Percentiles rank a stretch among this genome's conserved stretches.
These are phyloP conservation scores for Lepidium sativum DNA, from an alignment of 345 rosid genomes.

Conservation along the genomic window DNA sequence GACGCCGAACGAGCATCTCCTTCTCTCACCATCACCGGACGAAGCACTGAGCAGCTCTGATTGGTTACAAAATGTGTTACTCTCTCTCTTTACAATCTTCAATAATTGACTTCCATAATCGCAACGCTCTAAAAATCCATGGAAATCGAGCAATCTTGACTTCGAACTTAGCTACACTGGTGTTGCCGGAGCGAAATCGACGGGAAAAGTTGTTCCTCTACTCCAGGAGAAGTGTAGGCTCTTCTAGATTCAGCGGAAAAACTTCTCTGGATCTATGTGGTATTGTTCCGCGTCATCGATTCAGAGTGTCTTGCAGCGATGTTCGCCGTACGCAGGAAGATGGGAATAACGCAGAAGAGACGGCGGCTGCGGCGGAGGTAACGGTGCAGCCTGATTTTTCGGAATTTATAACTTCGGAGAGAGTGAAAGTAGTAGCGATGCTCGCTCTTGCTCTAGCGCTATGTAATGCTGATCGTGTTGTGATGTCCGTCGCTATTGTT, in stretches of 20 bases:
- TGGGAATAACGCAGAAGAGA: background rate
- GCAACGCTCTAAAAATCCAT: background rate
- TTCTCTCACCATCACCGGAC: background rate
- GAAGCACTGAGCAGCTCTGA: background rate
- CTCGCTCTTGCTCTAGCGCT: constrained; percentile 77
- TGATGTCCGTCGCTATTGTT: constrained; percentile 91
- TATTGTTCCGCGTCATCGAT: constrained; percentile 23
- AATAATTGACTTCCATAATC: background rate
- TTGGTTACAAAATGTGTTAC: constrained; percentile 14
- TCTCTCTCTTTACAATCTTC: constrained; percentile 20
- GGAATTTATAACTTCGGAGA: constrained; percentile 91
- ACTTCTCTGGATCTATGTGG: constrained; percentile 5
- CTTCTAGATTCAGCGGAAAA: background rate
- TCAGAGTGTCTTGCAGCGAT: constrained; percentile 41
- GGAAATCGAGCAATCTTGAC: constrained; percentile 5
- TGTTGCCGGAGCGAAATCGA: background rate
- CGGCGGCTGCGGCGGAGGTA: constrained; percentile 9
- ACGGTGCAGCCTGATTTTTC: constrained; percentile 37
- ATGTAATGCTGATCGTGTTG: constrained; percentile 90
- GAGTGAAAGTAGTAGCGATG: constrained; percentile 89
- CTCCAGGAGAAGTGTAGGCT: background rate
- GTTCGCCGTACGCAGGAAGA: constrained; percentile 35
- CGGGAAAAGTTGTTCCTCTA: constrained; percentile 4
- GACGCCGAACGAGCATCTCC: background rate
- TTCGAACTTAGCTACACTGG: constrained; percentile 6